These are phyloP conservation scores for Sphenostylis stenocarpa DNA, from an alignment of 306 rosid species.

Conservation along the genomic window DNA sequence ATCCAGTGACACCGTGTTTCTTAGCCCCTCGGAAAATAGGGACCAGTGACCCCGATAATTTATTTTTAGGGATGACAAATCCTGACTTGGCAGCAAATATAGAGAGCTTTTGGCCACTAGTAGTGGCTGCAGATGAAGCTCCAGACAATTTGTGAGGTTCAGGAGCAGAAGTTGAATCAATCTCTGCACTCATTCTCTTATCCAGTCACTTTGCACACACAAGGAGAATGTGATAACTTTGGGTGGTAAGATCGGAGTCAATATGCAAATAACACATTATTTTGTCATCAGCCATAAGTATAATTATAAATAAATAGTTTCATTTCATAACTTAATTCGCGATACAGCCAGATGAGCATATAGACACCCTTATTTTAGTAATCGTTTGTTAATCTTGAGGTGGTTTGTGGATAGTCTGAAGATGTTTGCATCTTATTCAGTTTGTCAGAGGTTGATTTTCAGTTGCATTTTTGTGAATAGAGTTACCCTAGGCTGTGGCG, in stretches of 20 bases:
- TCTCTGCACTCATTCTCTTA: slow-evolving; percentile 50
- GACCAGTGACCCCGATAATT: slow-evolving; percentile 82
- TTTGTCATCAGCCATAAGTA: background rate
- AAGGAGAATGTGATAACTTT: background rate
- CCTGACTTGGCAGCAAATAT: slow-evolving; percentile 79
- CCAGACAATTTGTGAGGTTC: slow-evolving; percentile 65
- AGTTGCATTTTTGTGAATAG: background rate
- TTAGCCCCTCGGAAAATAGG: slow-evolving; percentile 68
- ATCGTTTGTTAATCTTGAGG: background rate
- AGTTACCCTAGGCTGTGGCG: background rate
- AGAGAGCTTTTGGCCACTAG: slow-evolving; percentile 66
- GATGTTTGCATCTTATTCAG: background rate
- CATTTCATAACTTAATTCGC: background rate
- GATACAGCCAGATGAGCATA: background rate
- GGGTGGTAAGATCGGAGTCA: background rate
- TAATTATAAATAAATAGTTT: background rate
- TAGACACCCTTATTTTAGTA: background rate
- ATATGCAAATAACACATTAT: slow-evolving; percentile 17
- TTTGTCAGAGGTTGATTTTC: background rate
- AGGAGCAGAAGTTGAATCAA: slow-evolving; percentile 42
- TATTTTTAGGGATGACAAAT: slow-evolving; percentile 92
- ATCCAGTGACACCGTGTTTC: slow-evolving; percentile 50
- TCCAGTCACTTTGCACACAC: slow-evolving; percentile 29
- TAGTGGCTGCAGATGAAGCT: slow-evolving; percentile 49
- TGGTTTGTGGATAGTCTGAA: background rate